Percentiles rank a stretch among this genome's conserved stretches.
Evolutionary conservation across 2,329 filamentous ascomycete genomes (phyloP).

Genomic region (Lithohypha guttulata): DNA sequence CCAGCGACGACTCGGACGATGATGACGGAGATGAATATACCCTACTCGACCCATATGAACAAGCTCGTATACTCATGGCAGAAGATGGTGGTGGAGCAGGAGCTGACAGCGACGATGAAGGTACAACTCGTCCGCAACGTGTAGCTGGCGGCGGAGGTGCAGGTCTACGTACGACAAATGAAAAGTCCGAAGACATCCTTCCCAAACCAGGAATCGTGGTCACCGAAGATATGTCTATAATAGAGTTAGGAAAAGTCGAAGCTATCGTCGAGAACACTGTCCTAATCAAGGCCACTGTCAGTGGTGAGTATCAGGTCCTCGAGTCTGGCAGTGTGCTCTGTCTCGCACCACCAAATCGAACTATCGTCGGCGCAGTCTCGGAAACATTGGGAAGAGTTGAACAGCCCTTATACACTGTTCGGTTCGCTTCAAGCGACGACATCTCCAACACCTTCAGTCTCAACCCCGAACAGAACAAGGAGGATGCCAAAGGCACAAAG

Average conservation of each 20-base stretch:
- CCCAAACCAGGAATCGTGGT: slow-evolving; percentile 71
- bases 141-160: slow-evolving; percentile 28
- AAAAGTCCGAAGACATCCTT: slow-evolving; percentile 51
- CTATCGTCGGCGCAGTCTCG: slow-evolving; percentile 67
- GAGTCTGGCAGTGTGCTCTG: slow-evolving; percentile 78
- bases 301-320: slow-evolving; percentile 74
- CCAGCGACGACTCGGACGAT: slow-evolving; percentile 42
- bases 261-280: slow-evolving; percentile 67
- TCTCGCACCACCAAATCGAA: slow-evolving; percentile 51
- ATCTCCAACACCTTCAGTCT: slow-evolving; percentile 48
- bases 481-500: slow-evolving; percentile 53
- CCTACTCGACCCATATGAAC: slow-evolving; percentile 68
- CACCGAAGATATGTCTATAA: slow-evolving; percentile 64
- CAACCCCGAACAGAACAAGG: slow-evolving; percentile 9
- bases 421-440: slow-evolving; percentile 59
- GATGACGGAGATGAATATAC: slow-evolving; percentile 50
- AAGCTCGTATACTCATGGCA: slow-evolving; percentile 74
- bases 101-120: slow-evolving; percentile 59
- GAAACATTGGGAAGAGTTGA: slow-evolving; percentile 80
- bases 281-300: slow-evolving; percentile 65
- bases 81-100: slow-evolving; percentile 50
- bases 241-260: slow-evolving; percentile 63
- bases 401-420: slow-evolving; percentile 74
- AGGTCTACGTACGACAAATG: slow-evolving; percentile 71
- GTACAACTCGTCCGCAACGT: slow-evolving; percentile 32